A percentile compares a stretch with the other conserved stretches of the same genome.
phyloP scores from a whole-genome alignment of 495 filamentous ascomycete genomes.

The Aspergillus coremiiformis region DNA sequence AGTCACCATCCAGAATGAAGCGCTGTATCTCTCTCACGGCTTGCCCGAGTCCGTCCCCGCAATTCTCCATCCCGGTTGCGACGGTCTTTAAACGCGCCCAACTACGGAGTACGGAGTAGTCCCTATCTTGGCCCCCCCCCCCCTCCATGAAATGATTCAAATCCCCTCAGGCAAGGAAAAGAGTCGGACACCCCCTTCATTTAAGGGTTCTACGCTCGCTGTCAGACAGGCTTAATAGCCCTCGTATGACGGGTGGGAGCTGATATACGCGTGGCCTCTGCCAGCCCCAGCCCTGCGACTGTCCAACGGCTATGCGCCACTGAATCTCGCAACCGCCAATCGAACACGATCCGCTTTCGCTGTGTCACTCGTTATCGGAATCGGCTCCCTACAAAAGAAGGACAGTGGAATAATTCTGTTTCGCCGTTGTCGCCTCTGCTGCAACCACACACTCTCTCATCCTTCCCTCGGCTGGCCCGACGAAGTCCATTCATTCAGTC shows the following conservation, averaged over 20 bases:
- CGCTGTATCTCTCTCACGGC: background rate
- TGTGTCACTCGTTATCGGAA: constrained; percentile 6
- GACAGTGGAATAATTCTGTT: background rate
- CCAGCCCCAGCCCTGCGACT: constrained; percentile 1
- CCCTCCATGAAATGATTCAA: too few relatives aligned
- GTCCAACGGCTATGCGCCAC: constrained; percentile 12
- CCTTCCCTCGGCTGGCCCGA: constrained; percentile 40
- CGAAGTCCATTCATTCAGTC: constrained; percentile 19
- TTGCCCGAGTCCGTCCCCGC: background rate
- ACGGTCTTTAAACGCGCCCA: background rate
- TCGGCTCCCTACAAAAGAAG: constrained; percentile 8
- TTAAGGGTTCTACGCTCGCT: background rate
- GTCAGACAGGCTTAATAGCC: background rate
- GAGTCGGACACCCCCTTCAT: background rate
- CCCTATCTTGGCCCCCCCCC: background rate
- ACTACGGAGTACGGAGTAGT: too few relatives aligned
- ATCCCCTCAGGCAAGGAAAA: background rate
- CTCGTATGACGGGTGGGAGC: background rate
- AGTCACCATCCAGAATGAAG: background rate
- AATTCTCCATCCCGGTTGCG: background rate
- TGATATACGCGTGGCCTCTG: constrained; percentile 13
- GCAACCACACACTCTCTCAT: constrained; percentile 15
- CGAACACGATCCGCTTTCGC: constrained; percentile 7
- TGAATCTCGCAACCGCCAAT: constrained; percentile 8
- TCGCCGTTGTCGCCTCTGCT: background rate